Evolutionary conservation across 2,329 filamentous ascomycete genomes (phyloP).

Genomic region (Aureobasidium musti): DNA sequence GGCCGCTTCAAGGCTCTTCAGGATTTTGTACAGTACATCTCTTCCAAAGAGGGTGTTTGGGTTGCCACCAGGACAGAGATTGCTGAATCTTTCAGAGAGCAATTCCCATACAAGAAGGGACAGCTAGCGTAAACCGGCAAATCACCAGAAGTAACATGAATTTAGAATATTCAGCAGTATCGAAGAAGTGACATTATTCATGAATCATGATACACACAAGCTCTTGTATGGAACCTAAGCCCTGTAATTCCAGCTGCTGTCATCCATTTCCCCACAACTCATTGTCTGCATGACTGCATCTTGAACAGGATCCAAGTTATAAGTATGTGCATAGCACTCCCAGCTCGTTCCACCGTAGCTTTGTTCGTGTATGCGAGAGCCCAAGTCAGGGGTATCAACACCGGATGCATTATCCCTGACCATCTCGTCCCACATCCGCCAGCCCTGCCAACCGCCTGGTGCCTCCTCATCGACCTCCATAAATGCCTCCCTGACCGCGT

Average conservation of each 20-base stretch:
- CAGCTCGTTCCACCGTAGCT: background rate
- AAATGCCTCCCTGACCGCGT: background rate
- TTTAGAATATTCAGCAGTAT: too few species aligned
- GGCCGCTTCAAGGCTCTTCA: conserved; percentile 55
- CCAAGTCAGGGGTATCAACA: background rate
- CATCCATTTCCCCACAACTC: background rate
- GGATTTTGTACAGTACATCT: conserved; percentile 58
- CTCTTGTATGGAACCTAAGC: background rate
- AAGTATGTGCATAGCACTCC: background rate
- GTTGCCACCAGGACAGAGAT: conserved; percentile 57
- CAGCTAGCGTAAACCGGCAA: conserved; percentile 34
- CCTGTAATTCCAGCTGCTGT: background rate
- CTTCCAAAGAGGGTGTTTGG: conserved; percentile 56
- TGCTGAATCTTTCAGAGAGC: conserved; percentile 52
- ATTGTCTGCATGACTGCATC: background rate
- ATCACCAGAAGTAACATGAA: too few species aligned
- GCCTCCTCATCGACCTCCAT: conserved; percentile 7
- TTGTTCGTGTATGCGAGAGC: background rate
- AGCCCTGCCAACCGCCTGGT: background rate
- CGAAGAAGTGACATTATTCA: too few species aligned
- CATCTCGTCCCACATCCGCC: conserved; percentile 7
- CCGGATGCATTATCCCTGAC: background rate
- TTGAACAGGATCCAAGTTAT: background rate
- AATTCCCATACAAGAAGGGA: conserved; percentile 54
- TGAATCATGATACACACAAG: background rate